phyloP scores from a whole-genome alignment of 2,329 filamentous ascomycete genomes.

The Magnaporthiopsis rhizophila region DNA sequence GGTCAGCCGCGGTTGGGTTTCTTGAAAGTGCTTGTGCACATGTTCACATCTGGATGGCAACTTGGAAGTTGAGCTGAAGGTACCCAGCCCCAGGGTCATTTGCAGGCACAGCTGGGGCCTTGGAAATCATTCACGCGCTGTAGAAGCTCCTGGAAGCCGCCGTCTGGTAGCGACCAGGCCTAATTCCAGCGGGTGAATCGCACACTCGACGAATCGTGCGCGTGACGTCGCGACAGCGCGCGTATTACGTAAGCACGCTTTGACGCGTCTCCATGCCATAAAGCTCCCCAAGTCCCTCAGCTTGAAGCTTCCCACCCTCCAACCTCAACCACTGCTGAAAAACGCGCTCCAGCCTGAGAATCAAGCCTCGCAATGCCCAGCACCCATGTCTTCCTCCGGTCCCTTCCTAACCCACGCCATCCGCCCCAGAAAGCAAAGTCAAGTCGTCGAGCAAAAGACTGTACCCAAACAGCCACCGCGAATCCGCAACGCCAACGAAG shows the following conservation, averaged over 20 bases:
- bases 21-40: too few relatives aligned
- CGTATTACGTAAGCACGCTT: neutral
- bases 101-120: neutral
- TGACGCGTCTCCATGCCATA: neutral
- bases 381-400: constrained; percentile 9
- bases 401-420: constrained; percentile 6
- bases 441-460: neutral
- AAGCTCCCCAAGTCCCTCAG: neutral
- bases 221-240: neutral
- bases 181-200: neutral
- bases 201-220: neutral
- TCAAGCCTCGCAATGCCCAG: constrained; percentile 18
- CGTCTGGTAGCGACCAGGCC: too few relatives aligned
- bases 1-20: neutral
- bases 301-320: constrained; percentile 7
- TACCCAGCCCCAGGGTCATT: neutral
- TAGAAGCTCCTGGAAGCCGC: neutral
- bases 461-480: neutral
- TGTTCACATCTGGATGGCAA: neutral
- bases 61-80: too few relatives aligned
- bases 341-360: constrained; percentile 5
- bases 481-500: neutral
- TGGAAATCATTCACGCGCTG: neutral
- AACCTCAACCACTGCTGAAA: constrained; percentile 4
- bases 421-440: neutral